These are phyloP conservation scores for Alternaria sp. DNA, from an alignment of 2,329 filamentous ascomycete species.

Conservation along the genomic window DNA sequence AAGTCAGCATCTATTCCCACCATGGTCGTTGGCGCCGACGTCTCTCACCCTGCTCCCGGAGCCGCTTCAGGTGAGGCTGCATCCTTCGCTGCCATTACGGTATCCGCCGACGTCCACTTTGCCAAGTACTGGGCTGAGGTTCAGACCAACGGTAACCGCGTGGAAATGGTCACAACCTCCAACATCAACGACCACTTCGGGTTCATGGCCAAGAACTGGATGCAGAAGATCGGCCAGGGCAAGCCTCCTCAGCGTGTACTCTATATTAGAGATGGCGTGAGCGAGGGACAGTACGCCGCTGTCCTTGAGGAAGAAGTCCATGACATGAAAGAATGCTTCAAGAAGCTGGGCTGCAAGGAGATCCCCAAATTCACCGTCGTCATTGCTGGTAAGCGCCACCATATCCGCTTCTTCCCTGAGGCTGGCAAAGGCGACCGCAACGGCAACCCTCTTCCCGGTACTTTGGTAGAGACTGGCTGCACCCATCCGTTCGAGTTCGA, in stretches of 20 bases:
- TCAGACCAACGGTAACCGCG: constrained; percentile 81
- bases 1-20: constrained; percentile 54
- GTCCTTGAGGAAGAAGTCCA: constrained; percentile 80
- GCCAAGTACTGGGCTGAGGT: constrained; percentile 80
- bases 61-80: constrained; percentile 52
- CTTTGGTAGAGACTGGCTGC: constrained; percentile 85
- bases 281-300: constrained; percentile 79
- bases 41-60: constrained; percentile 80
- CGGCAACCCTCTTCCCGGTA: constrained; percentile 83
- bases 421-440: constrained; percentile 71
- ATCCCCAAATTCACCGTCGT: constrained; percentile 79
- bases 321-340: constrained; percentile 70
- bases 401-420: constrained; percentile 84
- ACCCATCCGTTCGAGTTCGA: constrained; percentile 91
- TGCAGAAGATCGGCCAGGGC: constrained; percentile 60
- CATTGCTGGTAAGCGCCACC: constrained; percentile 91
- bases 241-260: constrained; percentile 74
- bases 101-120: constrained; percentile 74
- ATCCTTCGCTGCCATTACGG: constrained; percentile 86
- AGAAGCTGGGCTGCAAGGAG: constrained; percentile 46
- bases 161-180: constrained; percentile 75
- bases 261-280: constrained; percentile 93
- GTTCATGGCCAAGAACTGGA: constrained; percentile 71
- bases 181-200: constrained; percentile 73
- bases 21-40: constrained; percentile 88